Base-by-base conservation (phyloP, 345 rosid species). In the Syzygium aromaticum region DNA sequence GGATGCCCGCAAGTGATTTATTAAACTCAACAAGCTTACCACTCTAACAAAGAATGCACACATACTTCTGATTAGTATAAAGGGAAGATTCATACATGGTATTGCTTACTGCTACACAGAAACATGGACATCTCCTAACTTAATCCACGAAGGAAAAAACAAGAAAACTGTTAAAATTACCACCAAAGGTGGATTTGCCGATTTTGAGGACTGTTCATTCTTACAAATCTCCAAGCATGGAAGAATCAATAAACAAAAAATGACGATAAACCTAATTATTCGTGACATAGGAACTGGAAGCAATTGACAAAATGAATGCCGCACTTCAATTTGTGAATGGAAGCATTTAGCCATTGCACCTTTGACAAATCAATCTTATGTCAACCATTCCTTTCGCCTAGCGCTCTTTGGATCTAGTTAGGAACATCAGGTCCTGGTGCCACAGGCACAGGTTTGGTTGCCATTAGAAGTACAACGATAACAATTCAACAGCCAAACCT, bases 401-500 rank as follows among this genome's bases (percentile, higher is more conserved):
- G 0, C 1, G 0, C 38, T 84, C 63, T 19, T 27, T 84, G 14
- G 40, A 11, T 19, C 46, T 52, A 27, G n/a, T 53, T 28, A 84
- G 27, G 61, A 53, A 84, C 86, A 84, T 51, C 14, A 52, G 13
- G 53, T 73, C 27, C 82, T 73, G 82, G 82, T 73, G 82, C 49
- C 49, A 73, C 82, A 73, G 38, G 14, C 49, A 38, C 59, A 51
- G 54, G 86, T 56, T 27, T 6, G 46, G 23, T 46, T 46, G 54
- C 40, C 52, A 30, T 85, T 85, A 61, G n/a, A 85, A 54, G 33
- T 40, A 21, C n/a, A n/a, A 43, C 15, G 23, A 49, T 27, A 64
- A 56, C 8, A 25, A 51, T 84, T 87, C 85, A 83, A 67, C 85
- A 61, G 87, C 61, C 88, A 85, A 85, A 94, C 96, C 95, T 93